Evolutionary conservation across 148 eudicot species (phyloP).

Genomic region (Polygonum aviculare): DNA sequence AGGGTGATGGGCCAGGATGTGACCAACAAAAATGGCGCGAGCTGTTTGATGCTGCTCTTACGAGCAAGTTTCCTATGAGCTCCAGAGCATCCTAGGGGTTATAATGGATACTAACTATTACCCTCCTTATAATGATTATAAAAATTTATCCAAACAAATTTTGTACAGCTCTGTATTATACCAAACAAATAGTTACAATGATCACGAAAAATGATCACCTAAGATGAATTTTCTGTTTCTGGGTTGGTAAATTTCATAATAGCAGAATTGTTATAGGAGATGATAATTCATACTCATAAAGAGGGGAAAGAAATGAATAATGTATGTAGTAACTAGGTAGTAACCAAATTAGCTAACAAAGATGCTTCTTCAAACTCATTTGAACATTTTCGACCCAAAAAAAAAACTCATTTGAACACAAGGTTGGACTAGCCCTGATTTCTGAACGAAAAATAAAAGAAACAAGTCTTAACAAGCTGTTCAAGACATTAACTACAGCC

Average conservation of each 20-base stretch:
- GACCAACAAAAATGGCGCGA: slow-evolving; percentile 68
- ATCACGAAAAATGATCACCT: neutral
- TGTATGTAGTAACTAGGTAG: neutral
- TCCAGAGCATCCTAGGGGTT: neutral
- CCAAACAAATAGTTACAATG: neutral
- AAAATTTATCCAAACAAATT: neutral
- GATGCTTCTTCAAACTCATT: neutral
- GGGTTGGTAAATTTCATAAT: neutral
- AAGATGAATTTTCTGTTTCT: neutral
- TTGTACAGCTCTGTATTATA: neutral
- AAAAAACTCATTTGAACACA: neutral
- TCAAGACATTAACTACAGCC: neutral
- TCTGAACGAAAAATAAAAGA: neutral
- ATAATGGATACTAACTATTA: neutral
- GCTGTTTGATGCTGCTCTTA: slow-evolving; percentile 57
- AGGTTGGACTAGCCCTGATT: neutral
- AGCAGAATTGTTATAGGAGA: too few relatives aligned
- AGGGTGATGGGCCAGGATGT: slow-evolving; percentile 96
- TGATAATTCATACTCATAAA: neutral
- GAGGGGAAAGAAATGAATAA: too few relatives aligned
- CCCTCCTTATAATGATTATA: neutral
- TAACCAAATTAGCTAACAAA: neutral
- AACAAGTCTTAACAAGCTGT: neutral
- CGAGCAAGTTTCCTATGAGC: neutral
- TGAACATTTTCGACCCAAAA: too few relatives aligned